Conservation (phyloP, 208 protist genomes). For the Acanthamoeba divionensis region DNA sequence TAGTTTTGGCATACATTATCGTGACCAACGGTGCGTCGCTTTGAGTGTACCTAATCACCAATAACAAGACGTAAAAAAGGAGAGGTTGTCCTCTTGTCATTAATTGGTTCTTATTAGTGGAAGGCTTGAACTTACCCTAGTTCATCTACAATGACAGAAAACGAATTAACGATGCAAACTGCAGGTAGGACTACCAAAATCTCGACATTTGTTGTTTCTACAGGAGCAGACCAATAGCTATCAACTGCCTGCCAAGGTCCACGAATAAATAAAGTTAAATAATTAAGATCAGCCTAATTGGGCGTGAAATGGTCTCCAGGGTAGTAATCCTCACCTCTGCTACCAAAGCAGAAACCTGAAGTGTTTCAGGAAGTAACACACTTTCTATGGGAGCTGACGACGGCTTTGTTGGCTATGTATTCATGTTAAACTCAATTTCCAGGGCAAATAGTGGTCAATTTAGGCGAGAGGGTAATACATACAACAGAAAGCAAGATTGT, state of each 20-base stretch:
- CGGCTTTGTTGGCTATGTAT: neutral
- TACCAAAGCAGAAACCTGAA: neutral
- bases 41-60: neutral
- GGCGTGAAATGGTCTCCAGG: too few relatives aligned
- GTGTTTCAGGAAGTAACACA: neutral
- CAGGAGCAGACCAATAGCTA: neutral
- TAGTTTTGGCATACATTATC: neutral
- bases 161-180: neutral
- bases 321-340: too few relatives aligned
- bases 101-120: too few relatives aligned
- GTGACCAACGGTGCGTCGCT: conserved; percentile 5
- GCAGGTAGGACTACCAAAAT: neutral
- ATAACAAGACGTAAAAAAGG: too few relatives aligned
- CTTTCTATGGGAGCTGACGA: conserved; percentile 21
- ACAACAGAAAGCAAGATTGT: neutral
- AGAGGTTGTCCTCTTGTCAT: too few relatives aligned
- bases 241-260: neutral
- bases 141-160: neutral
- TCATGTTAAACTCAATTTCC: neutral
- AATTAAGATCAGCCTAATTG: too few relatives aligned
- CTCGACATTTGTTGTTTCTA: neutral
- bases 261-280: too few relatives aligned
- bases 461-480: neutral
- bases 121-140: too few relatives aligned
- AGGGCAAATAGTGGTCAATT: neutral